Base-by-base conservation (phyloP, 345 rosid species). In the Hirschfeldia incana region DNA sequence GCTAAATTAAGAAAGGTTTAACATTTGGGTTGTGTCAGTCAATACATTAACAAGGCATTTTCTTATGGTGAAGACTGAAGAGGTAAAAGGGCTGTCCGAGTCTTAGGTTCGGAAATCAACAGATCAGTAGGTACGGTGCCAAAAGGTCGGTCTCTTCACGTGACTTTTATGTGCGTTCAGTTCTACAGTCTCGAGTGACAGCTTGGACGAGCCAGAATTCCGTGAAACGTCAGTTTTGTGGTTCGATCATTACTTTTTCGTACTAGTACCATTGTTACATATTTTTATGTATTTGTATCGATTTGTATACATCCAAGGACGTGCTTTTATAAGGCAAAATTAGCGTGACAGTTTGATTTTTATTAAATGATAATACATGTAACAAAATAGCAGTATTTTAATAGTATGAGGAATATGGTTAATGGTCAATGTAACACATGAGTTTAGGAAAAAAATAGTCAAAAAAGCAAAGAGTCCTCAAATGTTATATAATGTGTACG, bases 1-100 rank as follows among this genome's bases (percentile, higher is more conserved):
- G 39, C 74, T 67, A 73, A 79, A 73, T 28, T 26, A 71, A 72
- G 77, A 70, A 74, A 76, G 74, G 64, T 75, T 75, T 46, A 42
- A 53, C 15, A 61, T 67, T 77, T 61, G 76, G 78, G 68, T 10
- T 81, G 76, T 75, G 73, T 80, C 76, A 71, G 73, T 7, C 42
- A 66, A 74, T 9, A 69, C 76, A 80, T 74, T 67, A 39, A 10
- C 63, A 69, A 63, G 34, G 55, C 26, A 3, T 33, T 37, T 16
- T 21, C 21, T 21, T 21, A 21, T 21, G 21, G 21, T 21, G 21
- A 21, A 21, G 21, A n/a, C n/a, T n/a, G n/a, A n/a, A n/a, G n/a
- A n/a, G 21, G 21, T 21, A 21, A 85, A 90, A 90, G 91, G 92
- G 94, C 78, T 88, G 94, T 88, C 90, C 92, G 91, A 90, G 74